Base-by-base conservation (phyloP, 352 stramenopile genomes). In the Phytophthora meadii region DNA sequence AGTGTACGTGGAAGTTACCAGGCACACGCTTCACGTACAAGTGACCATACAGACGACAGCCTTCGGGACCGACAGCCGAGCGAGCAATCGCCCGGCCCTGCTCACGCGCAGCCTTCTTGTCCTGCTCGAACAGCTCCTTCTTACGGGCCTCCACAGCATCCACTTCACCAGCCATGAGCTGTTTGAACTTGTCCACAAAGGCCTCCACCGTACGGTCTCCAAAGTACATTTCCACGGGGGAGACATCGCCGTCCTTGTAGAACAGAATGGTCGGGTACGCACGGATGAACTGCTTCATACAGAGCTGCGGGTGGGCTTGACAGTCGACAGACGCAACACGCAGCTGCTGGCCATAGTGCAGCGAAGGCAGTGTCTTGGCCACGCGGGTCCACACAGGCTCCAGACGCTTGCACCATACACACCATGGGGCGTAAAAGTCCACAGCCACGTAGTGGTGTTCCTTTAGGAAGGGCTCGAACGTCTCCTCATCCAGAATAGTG, bases 1-100 rank as follows among this genome's bases (percentile, higher is more conserved):
- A 90, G 77, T 99, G 96, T 61, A 99, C 94, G 81, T 99, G 97
- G 81, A 99, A 99, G 75, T 99, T 99, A 39, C 97, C 97, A 0
- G 97, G 97, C 44, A 99, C 97, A 44, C 96, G 82, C 78, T 95
- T 95, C 30, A 95, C 87, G 57, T 93, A 88, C 30, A 95, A 48
- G 60, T 92, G 73, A 10, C 87, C 87, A 44, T 87, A 93, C 39
- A 95, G 72, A 28, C 80, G 85, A 48, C 87, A 95, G 32, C 87
- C 87, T 49, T 95, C 87, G 0, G 87, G 84, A 0, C 87, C 87
- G 15, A 86, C 76, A 11, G 73, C 62, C 6, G 72, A 74, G 47
- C 75, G 83, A 37, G 84, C 75, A 61, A 94, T 92, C 6, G 81
- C 73, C 10, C 74, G 50, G 28, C 85, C 87, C 44, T 90, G 84